These are phyloP conservation scores for Vinca major DNA, from an alignment of 305 asterid species.

Conservation along the genomic window DNA sequence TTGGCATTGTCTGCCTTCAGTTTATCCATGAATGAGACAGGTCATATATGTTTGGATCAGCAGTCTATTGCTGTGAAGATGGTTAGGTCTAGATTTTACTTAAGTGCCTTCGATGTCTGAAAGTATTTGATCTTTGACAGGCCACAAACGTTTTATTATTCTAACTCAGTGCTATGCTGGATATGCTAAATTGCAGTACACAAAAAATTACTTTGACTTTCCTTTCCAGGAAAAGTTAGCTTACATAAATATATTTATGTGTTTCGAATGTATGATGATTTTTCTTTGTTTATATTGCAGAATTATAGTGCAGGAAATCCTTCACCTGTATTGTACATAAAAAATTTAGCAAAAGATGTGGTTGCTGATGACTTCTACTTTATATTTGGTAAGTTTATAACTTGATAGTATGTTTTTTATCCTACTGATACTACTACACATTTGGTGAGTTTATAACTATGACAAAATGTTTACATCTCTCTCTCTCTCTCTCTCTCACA, in stretches of 20 bases:
- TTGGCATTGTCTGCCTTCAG: neutral
- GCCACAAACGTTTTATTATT: neutral
- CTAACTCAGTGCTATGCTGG: neutral
- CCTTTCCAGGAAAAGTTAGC: neutral
- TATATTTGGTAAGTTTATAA: slow-evolving; percentile 60
- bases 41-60: neutral
- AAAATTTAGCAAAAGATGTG: slow-evolving; percentile 89
- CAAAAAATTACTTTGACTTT: neutral
- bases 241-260: neutral
- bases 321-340: slow-evolving; percentile 59
- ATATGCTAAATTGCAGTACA: neutral
- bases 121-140: neutral
- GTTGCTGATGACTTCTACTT: slow-evolving; percentile 65
- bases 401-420: neutral
- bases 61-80: neutral
- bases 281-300: slow-evolving; percentile 32
- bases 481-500: no score
- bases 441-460: no score
- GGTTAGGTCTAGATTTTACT: neutral
- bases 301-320: slow-evolving; percentile 82
- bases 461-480: no score
- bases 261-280: neutral
- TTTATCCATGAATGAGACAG: neutral
- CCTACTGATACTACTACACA: neutral
- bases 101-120: neutral